Base-by-base conservation (phyloP, 805 yeast species). In the Sungouiella blattae region DNA sequence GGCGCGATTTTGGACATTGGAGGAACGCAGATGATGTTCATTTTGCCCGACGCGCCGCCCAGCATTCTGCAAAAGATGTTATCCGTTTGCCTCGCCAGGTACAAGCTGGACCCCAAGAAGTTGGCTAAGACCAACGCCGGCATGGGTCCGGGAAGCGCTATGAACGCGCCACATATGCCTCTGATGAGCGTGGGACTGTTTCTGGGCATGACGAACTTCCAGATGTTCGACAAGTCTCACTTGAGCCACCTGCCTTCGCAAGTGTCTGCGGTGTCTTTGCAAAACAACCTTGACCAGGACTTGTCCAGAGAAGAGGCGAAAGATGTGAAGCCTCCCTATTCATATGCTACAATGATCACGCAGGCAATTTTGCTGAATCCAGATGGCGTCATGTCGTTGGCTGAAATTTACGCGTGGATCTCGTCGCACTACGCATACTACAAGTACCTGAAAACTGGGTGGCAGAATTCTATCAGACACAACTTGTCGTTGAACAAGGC, bases 11-110 rank as follows among this genome's bases (percentile, higher is more conserved):
- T 93, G 38, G 99, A 93, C 52, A 80, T 93, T 30, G 98, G 98
- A 12, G 97, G 97, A 5, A 88, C 96, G 8, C 98, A 93, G 62
- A 93, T 93, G 98, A 91, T 93, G 95, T 93, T 93, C 56, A 93
- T 93, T 25, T 68, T 93, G 46, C 99, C 99, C 2, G 97, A 89
- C 57, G 79, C 86, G 4, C 77, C 78, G 9, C 96, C 96, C 3
- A 64, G 62, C 22, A 71, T 89, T 6, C 75, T 84, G 43, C 70
- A 60, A 28, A 62, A 63, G 31, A 67, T 76, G 57, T 55, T 72
- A 36, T 47, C 55, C 28, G 55, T 60, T 32, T 60, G 75, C 37
- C 50, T 67, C 38, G 35, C 56, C 2, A 59, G 60, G 36, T 64
- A 59, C 40, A 54, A 54, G 40, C 53, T 44, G 11, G 52, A 47